phyloP scores from a whole-genome alignment of 2,329 filamentous ascomycete species.

The Xylariales sp. region DNA sequence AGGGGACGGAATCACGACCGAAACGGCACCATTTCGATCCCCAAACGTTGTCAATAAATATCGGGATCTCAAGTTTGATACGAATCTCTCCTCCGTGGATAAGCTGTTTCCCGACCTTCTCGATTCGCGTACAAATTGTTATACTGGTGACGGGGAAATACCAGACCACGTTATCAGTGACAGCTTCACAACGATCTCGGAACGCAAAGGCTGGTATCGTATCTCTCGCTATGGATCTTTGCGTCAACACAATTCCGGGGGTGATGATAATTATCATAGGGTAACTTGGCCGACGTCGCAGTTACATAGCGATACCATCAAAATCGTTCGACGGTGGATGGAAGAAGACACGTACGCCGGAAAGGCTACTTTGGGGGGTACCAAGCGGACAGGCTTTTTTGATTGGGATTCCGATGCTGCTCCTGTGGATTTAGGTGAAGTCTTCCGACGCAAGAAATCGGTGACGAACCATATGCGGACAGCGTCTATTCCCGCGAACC shows the following conservation, averaged over 20 bases:
- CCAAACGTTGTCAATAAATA: slow-evolving; percentile 48
- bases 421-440: slow-evolving; percentile 61
- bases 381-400: slow-evolving; percentile 63
- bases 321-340: slow-evolving; percentile 73
- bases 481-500: slow-evolving; percentile 42
- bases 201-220: slow-evolving; percentile 74
- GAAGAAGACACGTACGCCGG: slow-evolving; percentile 71
- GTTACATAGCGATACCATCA: slow-evolving; percentile 64
- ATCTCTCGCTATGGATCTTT: slow-evolving; percentile 70
- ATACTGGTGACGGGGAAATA: slow-evolving; percentile 48
- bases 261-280: slow-evolving; percentile 69
- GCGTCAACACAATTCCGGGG: slow-evolving; percentile 66
- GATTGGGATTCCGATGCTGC: slow-evolving; percentile 69
- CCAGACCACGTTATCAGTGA: slow-evolving; percentile 63
- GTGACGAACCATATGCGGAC: slow-evolving; percentile 43
- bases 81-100: slow-evolving; percentile 42
- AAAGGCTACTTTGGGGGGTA: slow-evolving; percentile 58
- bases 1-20: not conserved
- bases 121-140: slow-evolving; percentile 16
- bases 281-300: slow-evolving; percentile 68
- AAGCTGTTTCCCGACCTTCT: slow-evolving; percentile 50
- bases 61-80: slow-evolving; percentile 44
- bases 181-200: slow-evolving; percentile 64
- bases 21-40: slow-evolving; percentile 26
- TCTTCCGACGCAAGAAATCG: slow-evolving; percentile 55